Evolutionary conservation across 116 monocot species (phyloP).

Genomic region (Phalaenopsis hybrid): DNA sequence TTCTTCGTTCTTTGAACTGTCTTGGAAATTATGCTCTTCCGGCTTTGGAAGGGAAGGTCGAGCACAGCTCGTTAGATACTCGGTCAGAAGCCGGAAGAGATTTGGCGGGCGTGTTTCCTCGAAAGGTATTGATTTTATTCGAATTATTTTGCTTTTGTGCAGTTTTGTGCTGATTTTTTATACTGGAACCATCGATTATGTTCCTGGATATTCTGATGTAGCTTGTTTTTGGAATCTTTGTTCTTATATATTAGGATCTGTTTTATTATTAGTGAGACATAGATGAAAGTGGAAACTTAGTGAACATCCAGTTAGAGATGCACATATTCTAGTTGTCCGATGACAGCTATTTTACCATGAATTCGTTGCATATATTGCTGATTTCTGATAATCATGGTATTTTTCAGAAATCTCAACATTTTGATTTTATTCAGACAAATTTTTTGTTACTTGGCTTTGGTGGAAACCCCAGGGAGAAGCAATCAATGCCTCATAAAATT

Average conservation of each 20-base stretch:
- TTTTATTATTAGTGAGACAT: no score
- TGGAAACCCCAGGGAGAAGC: no score
- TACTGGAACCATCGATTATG: not conserved
- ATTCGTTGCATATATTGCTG: no score
- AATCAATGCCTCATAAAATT: no score
- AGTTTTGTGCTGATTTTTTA: not conserved
- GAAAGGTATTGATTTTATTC: slow-evolving; percentile 1
- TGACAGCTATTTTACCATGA: no score
- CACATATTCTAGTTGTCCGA: no score
- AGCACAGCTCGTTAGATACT: not conserved
- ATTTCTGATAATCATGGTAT: no score
- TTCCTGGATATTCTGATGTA: not conserved
- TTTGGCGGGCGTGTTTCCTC: slow-evolving; percentile 1
- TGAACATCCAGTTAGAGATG: no score
- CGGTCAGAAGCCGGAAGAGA: not conserved
- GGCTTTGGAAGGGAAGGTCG: not conserved
- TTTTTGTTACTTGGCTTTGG: no score
- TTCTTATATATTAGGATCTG: not conserved
- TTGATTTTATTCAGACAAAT: no score
- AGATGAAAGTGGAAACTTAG: no score
- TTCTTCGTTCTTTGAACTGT: not conserved
- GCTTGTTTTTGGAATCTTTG: not conserved
- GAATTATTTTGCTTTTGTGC: not conserved
- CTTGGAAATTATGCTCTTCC: not conserved
- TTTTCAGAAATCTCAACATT: no score